A percentile compares a stretch with the other conserved stretches of the same genome.
Conservation (phyloP, 2,329 filamentous ascomycete species). For the Chaetomium sp. region DNA sequence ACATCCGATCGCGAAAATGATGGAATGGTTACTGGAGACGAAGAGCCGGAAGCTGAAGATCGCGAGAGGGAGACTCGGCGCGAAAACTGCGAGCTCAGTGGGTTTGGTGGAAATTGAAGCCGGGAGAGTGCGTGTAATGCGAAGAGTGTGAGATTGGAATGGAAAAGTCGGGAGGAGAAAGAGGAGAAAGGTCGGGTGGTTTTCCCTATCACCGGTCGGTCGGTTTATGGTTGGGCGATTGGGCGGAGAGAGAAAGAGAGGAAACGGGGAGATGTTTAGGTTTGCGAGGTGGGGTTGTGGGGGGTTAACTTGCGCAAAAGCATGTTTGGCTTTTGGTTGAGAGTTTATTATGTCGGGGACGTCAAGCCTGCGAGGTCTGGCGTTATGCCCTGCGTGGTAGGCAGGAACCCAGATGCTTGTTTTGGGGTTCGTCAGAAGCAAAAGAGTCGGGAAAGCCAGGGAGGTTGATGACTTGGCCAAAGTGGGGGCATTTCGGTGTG, state of each 20-base stretch:
- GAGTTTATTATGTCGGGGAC: not conserved
- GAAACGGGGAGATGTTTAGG: not conserved
- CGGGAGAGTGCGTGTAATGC: not conserved
- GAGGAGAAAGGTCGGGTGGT: too few relatives aligned
- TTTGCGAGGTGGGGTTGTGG: slow-evolving; percentile 2
- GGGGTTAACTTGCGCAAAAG: not conserved
- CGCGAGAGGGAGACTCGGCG: not conserved
- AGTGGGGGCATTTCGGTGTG: slow-evolving; percentile 23
- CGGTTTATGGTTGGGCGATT: slow-evolving; percentile 11
- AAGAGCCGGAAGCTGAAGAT: not conserved
- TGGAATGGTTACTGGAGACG: not conserved
- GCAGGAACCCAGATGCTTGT: slow-evolving; percentile 3
- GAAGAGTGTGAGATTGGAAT: not conserved
- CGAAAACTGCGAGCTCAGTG: not conserved
- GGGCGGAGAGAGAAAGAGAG: not conserved
- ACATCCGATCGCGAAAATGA: not conserved
- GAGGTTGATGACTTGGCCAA: slow-evolving; percentile 27
- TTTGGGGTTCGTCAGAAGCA: slow-evolving; percentile 4
- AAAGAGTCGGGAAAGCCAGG: slow-evolving; percentile 1
- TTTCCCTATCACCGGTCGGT: slow-evolving; percentile 6
- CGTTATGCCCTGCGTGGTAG: slow-evolving; percentile 6
- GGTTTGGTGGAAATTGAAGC: not conserved
- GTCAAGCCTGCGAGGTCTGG: not conserved
- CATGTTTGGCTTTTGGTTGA: slow-evolving; percentile 10
- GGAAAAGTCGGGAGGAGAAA: not conserved